Conservation (phyloP, 2,329 filamentous ascomycete genomes). For the Pseudocercospora vitis region DNA sequence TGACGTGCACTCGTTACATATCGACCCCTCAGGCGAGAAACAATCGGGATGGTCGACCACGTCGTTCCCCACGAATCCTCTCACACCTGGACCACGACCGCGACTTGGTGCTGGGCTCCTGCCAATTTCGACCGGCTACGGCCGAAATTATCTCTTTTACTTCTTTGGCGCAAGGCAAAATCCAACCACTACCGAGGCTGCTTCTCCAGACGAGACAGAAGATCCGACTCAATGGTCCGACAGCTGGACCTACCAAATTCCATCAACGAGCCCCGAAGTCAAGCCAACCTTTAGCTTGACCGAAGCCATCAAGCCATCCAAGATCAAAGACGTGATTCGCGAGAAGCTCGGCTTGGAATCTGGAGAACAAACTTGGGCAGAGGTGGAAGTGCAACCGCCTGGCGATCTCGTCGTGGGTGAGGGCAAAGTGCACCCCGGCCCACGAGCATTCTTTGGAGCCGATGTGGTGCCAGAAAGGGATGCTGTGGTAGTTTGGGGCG, state of each 20-base stretch:
- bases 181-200: slow-evolving; percentile 18
- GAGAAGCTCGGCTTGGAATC: slow-evolving; percentile 43
- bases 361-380: slow-evolving; percentile 45
- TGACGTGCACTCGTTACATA: slow-evolving; percentile 31
- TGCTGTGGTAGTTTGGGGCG: slow-evolving; percentile 46
- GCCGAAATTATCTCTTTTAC: slow-evolving; percentile 47
- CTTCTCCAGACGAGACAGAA: slow-evolving; percentile 24
- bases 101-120: slow-evolving; percentile 42
- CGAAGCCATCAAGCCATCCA: slow-evolving; percentile 43
- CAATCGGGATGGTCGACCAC: slow-evolving; percentile 43
- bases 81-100: slow-evolving; percentile 45
- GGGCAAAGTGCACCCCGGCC: slow-evolving; percentile 48
- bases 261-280: slow-evolving; percentile 36
- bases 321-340: slow-evolving; percentile 47
- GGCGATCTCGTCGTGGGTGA: slow-evolving; percentile 36
- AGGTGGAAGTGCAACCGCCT: slow-evolving; percentile 43
- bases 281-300: slow-evolving; percentile 31
- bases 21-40: slow-evolving; percentile 23
- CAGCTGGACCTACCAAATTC: slow-evolving; percentile 48
- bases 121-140: slow-evolving; percentile 46
- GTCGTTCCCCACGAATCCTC: slow-evolving; percentile 45
- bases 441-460: slow-evolving; percentile 45
- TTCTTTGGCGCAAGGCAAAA: slow-evolving; percentile 40
- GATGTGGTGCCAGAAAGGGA: slow-evolving; percentile 41
- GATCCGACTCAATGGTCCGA: slow-evolving; percentile 40